These are phyloP conservation scores for Blastocystis sp. DNA, from an alignment of 352 stramenopile genomes.

Conservation along the genomic window DNA sequence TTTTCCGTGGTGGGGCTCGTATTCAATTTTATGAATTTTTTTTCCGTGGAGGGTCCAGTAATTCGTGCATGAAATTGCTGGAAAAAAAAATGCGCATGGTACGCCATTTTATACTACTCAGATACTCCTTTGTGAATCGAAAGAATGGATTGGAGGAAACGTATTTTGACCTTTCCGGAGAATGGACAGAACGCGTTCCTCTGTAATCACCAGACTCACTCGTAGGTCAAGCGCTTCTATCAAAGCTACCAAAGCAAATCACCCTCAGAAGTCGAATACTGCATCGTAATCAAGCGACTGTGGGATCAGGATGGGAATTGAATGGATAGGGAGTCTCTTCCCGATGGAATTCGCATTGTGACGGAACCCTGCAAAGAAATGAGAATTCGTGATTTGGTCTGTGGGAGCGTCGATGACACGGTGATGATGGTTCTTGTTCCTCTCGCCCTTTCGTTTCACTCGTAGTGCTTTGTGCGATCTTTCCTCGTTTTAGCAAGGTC, in stretches of 20 bases:
- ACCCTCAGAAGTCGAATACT: not conserved
- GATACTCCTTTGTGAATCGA: too few species aligned
- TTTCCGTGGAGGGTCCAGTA: too few species aligned
- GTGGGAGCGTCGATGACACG: not conserved
- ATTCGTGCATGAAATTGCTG: too few species aligned
- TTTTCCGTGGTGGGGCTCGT: too few species aligned
- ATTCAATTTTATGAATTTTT: too few species aligned
- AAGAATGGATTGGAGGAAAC: too few species aligned
- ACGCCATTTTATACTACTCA: too few species aligned
- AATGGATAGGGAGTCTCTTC: not conserved
- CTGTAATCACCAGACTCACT: not conserved
- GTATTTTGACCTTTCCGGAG: not conserved
- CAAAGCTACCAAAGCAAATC: not conserved
- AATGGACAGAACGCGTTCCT: not conserved
- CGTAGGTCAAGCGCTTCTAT: not conserved
- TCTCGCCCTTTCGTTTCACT: not conserved
- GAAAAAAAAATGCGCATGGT: too few species aligned
- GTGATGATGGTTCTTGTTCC: not conserved
- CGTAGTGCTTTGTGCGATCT: not conserved
- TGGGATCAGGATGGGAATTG: not conserved
- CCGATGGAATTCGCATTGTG: not conserved
- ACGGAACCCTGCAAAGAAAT: conserved; percentile 33
- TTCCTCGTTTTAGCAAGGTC: not conserved
- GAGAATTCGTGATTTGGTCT: not conserved
- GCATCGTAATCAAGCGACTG: not conserved